These are phyloP conservation scores for Yarrowia galli DNA, from an alignment of 1,139 yeast genomes.

Conservation along the genomic window DNA sequence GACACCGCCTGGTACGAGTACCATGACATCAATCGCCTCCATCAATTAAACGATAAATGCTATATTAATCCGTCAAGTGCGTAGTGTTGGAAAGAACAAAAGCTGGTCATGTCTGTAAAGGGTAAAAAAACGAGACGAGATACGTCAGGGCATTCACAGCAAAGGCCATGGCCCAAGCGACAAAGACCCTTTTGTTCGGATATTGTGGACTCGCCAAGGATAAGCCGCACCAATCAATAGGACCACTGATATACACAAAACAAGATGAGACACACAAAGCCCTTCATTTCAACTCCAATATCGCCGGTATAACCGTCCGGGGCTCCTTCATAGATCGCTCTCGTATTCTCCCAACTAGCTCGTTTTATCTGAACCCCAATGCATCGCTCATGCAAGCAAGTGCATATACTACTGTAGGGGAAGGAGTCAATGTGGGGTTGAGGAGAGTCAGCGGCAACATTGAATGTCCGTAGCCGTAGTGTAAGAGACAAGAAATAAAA, in stretches of 20 bases:
- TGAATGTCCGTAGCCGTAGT: background rate
- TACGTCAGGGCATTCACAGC: constrained; percentile 10
- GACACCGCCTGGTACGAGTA: too few relatives aligned
- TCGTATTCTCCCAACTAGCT: constrained; percentile 1
- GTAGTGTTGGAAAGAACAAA: too few relatives aligned
- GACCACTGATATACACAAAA: too few relatives aligned
- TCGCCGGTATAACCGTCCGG: background rate
- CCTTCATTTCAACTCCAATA: too few relatives aligned
- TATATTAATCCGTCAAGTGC: too few relatives aligned
- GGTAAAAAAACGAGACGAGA: constrained; percentile 8
- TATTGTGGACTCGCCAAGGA: too few relatives aligned
- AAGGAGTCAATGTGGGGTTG: too few relatives aligned
- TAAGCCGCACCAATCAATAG: too few relatives aligned
- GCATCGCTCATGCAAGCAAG: constrained; percentile 6
- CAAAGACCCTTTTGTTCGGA: background rate
- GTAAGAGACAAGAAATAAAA: too few relatives aligned
- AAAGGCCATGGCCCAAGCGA: background rate
- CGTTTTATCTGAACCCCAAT: background rate
- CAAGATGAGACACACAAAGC: background rate
- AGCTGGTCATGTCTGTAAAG: background rate
- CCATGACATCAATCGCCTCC: too few relatives aligned
- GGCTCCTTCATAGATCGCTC: background rate
- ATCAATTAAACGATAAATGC: too few relatives aligned
- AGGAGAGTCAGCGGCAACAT: too few relatives aligned
- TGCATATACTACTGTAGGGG: background rate